Evolutionary conservation across 345 rosid species (phyloP).

Genomic region (Pugionium cornutum): DNA sequence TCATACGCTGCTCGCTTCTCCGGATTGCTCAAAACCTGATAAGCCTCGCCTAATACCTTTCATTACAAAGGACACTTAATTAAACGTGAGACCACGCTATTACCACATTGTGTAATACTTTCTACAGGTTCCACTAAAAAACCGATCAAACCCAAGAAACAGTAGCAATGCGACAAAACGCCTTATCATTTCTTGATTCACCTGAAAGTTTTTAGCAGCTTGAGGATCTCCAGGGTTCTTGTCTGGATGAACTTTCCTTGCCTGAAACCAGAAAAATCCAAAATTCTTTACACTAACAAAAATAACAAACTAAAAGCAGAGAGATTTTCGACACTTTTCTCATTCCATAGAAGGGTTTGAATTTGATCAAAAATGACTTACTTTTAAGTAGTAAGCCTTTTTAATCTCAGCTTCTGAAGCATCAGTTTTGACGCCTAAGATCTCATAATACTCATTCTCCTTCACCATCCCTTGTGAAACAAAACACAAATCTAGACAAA

Average conservation of each 20-base stretch:
- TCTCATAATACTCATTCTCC: slow-evolving; percentile 69
- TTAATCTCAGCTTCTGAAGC: slow-evolving; percentile 79
- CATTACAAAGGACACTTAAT: background rate
- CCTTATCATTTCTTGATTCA: slow-evolving; percentile 21
- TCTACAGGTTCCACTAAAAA: too few relatives aligned
- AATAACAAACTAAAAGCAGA: background rate
- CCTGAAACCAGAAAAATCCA: slow-evolving; percentile 46
- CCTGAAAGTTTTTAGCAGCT: slow-evolving; percentile 95
- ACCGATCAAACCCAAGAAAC: background rate
- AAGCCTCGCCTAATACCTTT: slow-evolving; percentile 92
- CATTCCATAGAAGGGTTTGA: background rate
- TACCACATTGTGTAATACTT: too few relatives aligned
- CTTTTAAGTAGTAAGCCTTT: slow-evolving; percentile 91
- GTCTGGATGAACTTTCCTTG: slow-evolving; percentile 92
- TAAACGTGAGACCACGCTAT: background rate
- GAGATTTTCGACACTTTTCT: background rate
- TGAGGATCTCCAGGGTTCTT: slow-evolving; percentile 88
- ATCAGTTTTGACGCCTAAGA: slow-evolving; percentile 68
- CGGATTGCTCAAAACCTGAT: slow-evolving; percentile 88
- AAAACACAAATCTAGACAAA: slow-evolving; percentile 9
- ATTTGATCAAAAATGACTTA: slow-evolving; percentile 20
- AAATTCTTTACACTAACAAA: background rate
- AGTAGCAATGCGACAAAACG: slow-evolving; percentile 5
- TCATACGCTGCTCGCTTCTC: slow-evolving; percentile 84
- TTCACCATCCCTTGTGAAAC: slow-evolving; percentile 53